Percentiles rank a stretch among this genome's conserved stretches.
Conservation (phyloP, 1,284 basidiomycete species). For the Inonotus obliquus region DNA sequence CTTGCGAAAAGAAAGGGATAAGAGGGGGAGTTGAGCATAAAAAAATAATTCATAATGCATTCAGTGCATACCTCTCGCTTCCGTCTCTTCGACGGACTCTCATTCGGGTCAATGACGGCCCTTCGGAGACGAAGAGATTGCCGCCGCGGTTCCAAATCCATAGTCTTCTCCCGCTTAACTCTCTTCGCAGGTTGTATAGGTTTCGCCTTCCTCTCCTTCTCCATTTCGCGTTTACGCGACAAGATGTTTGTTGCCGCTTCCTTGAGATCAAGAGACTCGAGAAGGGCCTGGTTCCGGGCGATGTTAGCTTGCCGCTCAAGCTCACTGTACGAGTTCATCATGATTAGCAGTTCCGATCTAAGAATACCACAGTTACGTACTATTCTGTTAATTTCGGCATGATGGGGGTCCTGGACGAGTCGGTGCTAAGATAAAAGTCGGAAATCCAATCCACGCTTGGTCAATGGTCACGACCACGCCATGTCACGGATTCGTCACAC, state of each 20-base stretch:
- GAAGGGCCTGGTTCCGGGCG: conserved; percentile 66
- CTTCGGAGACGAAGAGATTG: conserved; percentile 58
- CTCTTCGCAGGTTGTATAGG: conserved; percentile 56
- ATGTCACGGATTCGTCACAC: conserved; percentile 8
- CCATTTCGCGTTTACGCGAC: conserved; percentile 23
- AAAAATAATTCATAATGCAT: conserved; percentile 17
- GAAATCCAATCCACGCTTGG: background rate
- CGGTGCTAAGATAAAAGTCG: background rate
- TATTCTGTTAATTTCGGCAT: conserved; percentile 42
- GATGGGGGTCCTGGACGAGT: background rate
- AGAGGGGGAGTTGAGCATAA: background rate
- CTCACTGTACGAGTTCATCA: conserved; percentile 43
- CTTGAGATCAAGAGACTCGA: conserved; percentile 64
- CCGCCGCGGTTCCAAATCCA: conserved; percentile 46
- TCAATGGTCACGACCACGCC: background rate
- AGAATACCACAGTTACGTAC: conserved; percentile 32
- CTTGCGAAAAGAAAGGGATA: conserved; percentile 24
- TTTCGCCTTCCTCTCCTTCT: conserved; percentile 43
- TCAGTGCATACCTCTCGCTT: conserved; percentile 50
- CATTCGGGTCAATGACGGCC: conserved; percentile 45
- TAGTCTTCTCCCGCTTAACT: conserved; percentile 43
- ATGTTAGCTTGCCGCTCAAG: conserved; percentile 73
- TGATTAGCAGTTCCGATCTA: background rate
- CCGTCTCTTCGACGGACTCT: conserved; percentile 55
- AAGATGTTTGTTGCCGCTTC: conserved; percentile 44